A percentile compares a stretch with the other conserved stretches of the same genome.
Evolutionary conservation across 2,329 filamentous ascomycete genomes (phyloP).

Genomic region (Penicillium sp.): DNA sequence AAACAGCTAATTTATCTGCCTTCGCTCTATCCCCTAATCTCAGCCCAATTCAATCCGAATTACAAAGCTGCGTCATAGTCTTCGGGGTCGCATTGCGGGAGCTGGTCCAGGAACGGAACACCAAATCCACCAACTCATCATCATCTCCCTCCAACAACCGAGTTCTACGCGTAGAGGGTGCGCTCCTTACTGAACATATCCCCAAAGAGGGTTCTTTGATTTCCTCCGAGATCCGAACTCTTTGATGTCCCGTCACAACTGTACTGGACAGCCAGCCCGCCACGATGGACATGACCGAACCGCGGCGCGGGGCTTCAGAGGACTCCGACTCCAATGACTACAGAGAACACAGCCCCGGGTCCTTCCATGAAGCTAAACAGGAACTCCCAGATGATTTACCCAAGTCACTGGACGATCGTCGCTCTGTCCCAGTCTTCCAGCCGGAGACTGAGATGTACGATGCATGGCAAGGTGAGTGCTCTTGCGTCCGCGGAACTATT

Average conservation of each 20-base stretch:
- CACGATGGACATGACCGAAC: slow-evolving; percentile 37
- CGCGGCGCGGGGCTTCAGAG: slow-evolving; percentile 32
- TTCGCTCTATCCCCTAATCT: not conserved
- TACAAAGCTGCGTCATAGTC: slow-evolving; percentile 4
- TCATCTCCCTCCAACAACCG: not conserved
- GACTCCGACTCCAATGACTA: slow-evolving; percentile 24
- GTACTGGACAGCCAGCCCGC: slow-evolving; percentile 16
- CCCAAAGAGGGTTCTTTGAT: slow-evolving; percentile 12
- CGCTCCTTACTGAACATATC: not conserved
- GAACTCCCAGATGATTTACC: slow-evolving; percentile 80
- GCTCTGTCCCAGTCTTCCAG: slow-evolving; percentile 63
- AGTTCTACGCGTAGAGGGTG: not conserved
- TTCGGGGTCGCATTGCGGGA: not conserved
- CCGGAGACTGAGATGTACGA: slow-evolving; percentile 97
- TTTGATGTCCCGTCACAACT: slow-evolving; percentile 21
- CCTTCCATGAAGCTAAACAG: slow-evolving; percentile 20
- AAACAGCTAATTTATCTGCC: not conserved
- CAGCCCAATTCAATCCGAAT: not conserved
- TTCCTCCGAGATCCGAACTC: slow-evolving; percentile 6
- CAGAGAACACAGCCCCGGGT: slow-evolving; percentile 22
- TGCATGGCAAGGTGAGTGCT: slow-evolving; percentile 83
- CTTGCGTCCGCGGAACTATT: not conserved
- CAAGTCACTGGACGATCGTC: slow-evolving; percentile 85
- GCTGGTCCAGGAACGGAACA: slow-evolving; percentile 11
- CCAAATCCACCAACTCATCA: not conserved